Conservation (phyloP, 371 early-diverging fungal species). For the Mucor lusitanicus region DNA sequence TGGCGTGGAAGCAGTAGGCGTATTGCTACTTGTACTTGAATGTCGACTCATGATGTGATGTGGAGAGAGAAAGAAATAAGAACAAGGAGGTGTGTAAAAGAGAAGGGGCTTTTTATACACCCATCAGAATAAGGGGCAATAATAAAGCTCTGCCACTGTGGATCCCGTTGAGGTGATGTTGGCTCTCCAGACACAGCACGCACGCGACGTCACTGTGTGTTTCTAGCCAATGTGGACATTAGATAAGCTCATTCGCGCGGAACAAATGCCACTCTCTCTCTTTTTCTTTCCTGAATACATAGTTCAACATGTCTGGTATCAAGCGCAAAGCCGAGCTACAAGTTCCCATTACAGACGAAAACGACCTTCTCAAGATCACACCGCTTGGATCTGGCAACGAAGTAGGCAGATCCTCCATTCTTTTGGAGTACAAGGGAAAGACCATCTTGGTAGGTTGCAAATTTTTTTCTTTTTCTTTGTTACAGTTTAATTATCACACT, state of each 20-base stretch:
- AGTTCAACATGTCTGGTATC: slow-evolving; percentile 32
- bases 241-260: not conserved
- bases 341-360: slow-evolving; percentile 59
- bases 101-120: not conserved
- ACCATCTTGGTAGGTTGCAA: slow-evolving; percentile 81
- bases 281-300: not conserved
- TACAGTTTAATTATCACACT: not conserved
- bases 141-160: not conserved
- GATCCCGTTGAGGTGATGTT: not conserved
- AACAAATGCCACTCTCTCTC: not conserved
- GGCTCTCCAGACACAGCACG: not conserved
- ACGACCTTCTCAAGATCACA: slow-evolving; percentile 83
- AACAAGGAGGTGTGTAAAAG: not conserved
- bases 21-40: not conserved
- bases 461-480: not conserved
- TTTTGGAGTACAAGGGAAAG: slow-evolving; percentile 96
- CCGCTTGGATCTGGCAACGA: slow-evolving; percentile 99
- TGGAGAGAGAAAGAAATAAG: not conserved
- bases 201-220: not conserved
- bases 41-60: not conserved
- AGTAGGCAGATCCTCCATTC: slow-evolving; percentile 98
- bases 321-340: slow-evolving; percentile 55
- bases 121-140: not conserved
- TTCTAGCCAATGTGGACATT: not conserved
- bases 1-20: slow-evolving; percentile 20